phyloP scores from a whole-genome alignment of 495 filamentous ascomycete genomes.

The Xylaria bambusicola region DNA sequence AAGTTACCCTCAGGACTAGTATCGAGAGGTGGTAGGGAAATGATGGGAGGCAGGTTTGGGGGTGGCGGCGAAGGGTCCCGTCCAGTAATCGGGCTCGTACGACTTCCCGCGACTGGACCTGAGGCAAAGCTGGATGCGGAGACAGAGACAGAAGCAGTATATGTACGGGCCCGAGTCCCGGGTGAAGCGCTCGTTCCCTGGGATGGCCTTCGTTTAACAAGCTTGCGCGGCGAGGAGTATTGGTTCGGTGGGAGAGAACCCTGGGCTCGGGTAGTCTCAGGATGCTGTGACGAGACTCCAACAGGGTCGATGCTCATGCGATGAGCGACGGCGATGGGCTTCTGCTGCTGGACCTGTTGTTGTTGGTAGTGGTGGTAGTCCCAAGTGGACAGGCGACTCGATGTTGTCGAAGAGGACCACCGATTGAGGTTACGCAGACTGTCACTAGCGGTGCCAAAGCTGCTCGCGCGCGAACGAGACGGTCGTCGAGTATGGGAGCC shows the following conservation, averaged over 20 bases:
- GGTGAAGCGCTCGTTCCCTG: conserved; percentile 24
- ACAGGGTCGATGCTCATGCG: conserved; percentile 50
- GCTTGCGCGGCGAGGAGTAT: conserved; percentile 30
- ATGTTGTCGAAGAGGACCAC: conserved; percentile 78
- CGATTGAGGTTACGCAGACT: conserved; percentile 74
- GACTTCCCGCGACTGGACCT: not conserved
- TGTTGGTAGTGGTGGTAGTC: conserved; percentile 18
- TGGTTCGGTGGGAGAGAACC: conserved; percentile 7
- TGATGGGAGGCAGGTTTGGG: conserved; percentile 31
- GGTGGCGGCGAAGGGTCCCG: conserved; percentile 31
- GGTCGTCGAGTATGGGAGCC: conserved; percentile 25
- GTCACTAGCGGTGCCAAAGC: conserved; percentile 55
- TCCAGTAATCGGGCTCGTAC: conserved; percentile 11
- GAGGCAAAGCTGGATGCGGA: not conserved
- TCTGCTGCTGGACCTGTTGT: conserved; percentile 17
- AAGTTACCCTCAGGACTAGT: conserved; percentile 25
- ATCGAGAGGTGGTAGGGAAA: conserved; percentile 30
- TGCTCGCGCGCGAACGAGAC: conserved; percentile 45
- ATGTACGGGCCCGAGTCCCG: not conserved
- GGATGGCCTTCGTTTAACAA: conserved; percentile 25
- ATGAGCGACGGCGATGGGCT: conserved; percentile 33
- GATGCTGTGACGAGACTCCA: conserved; percentile 25
- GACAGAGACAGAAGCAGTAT: conserved; percentile 1
- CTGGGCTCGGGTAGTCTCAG: conserved; percentile 14
- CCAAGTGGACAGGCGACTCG: conserved; percentile 62